Conservation (phyloP, 75 land plant genomes). For the Cupressus sempervirens region DNA sequence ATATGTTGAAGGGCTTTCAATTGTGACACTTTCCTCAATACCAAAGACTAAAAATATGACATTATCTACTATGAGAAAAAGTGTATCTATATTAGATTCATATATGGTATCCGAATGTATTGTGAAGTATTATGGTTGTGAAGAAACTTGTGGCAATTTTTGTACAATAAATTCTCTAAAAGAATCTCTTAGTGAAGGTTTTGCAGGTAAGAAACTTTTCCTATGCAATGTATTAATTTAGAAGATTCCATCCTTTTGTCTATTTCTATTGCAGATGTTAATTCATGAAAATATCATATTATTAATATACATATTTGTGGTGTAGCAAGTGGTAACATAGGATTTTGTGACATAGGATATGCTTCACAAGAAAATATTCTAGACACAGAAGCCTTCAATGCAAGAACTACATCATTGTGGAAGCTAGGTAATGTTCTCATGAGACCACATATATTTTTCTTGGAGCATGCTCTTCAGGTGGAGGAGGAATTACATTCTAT, state of each 20-base stretch:
- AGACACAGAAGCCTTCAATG: not conserved
- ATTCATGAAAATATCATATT: not conserved
- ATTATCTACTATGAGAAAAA: not conserved
- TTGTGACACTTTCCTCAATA: too few species aligned
- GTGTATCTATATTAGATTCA: not conserved
- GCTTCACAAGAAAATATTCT: not conserved
- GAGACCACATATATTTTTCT: constrained; percentile 80
- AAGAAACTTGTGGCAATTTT: not conserved
- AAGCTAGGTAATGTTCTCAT: constrained; percentile 19
- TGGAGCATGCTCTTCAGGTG: constrained; percentile 81
- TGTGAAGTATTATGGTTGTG: not conserved
- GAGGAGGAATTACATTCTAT: constrained; percentile 40
- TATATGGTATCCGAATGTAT: not conserved
- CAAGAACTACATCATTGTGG: constrained; percentile 20
- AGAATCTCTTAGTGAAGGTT: not conserved
- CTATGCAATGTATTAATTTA: not conserved
- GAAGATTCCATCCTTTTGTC: not conserved
- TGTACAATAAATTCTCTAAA: not conserved
- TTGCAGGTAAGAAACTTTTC: not conserved
- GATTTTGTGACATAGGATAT: not conserved
- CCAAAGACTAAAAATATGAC: not conserved
- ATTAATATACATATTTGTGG: not conserved
- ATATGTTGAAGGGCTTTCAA: too few species aligned
- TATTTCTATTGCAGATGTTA: not conserved
- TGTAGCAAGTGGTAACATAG: not conserved